Base-by-base conservation (phyloP, 1,284 basidiomycete genomes). In the Tylopilus sp. region DNA sequence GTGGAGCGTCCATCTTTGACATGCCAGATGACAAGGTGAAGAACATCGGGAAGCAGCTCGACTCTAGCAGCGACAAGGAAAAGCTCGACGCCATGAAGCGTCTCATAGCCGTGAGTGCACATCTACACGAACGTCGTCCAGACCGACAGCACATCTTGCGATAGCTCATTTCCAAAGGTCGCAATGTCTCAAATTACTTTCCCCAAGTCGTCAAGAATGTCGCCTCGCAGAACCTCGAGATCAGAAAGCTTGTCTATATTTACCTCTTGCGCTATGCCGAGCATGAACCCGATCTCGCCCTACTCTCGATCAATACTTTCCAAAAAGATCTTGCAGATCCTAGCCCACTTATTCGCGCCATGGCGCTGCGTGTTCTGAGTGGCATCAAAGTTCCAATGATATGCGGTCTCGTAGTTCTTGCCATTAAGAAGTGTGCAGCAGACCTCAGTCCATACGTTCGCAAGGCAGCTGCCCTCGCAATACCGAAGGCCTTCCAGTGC, bases 271-370 rank as follows among this genome's bases (percentile, higher is more conserved):
- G 93, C 54, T 96, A 97, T 69, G 94, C 96, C 38, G 84, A 89
- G 41, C 82, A 86, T 42, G 92, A 95, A 61, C 95, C 96, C 8
- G 97, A 99, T 69, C 82, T 99, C 45, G 90, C 97, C 0, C 74
- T 99, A 31, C 78, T 99, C 21, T 96, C 94, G 6, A 97, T 99
- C 76, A 99, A 99, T 72, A 97, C 96, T 10, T 98, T 98, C 66
- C 97, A 99, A 70, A 93, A 94, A 67, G 97, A 99, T 71, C 76
- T 99, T 16, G 84, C 86, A 2, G 96, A 99, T 63, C 75, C 85
- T 8, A 97, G 88, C 52, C 96, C 97, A 0, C 81, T 98, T 58
- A 95, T 95, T 50, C 82, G 92, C 26, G 90, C 91, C 11, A 97
- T 97, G 93, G 92, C 92, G 3, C 72, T 97, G 39, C 79, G 94